A percentile compares a stretch with the other conserved stretches of the same genome.
phyloP scores from a whole-genome alignment of 441 rosid species.

The Brassica balearica region DNA sequence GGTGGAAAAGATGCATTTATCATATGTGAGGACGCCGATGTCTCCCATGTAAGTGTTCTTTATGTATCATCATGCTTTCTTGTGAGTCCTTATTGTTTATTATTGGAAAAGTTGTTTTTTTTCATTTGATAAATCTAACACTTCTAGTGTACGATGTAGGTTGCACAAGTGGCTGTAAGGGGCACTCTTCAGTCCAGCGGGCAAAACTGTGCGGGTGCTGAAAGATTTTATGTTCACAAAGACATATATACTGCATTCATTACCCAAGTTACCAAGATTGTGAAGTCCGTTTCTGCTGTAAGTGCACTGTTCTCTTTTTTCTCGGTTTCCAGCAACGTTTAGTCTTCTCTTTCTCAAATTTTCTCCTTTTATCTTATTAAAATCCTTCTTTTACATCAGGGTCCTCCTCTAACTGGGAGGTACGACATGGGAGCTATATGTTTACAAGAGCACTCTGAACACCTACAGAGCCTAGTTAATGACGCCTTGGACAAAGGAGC shows the following conservation, averaged over 20 bases:
- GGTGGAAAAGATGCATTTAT: slow-evolving; percentile 98
- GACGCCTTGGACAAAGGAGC: slow-evolving; percentile 96
- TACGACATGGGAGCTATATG: slow-evolving; percentile 99
- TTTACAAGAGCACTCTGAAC: slow-evolving; percentile 91
- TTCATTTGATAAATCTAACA: slow-evolving; percentile 24
- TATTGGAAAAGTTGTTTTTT: not conserved
- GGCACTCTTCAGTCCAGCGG: slow-evolving; percentile 96
- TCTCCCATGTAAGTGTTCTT: slow-evolving; percentile 67
- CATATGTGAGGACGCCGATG: slow-evolving; percentile 89
- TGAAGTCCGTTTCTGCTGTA: slow-evolving; percentile 93
- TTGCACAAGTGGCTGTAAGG: slow-evolving; percentile 96
- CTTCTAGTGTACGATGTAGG: slow-evolving; percentile 52
- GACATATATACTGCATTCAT: slow-evolving; percentile 81
- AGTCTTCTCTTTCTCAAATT: slow-evolving; percentile 18
- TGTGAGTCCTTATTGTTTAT: slow-evolving; percentile 15
- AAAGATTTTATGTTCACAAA: slow-evolving; percentile 92
- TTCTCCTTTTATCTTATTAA: not conserved
- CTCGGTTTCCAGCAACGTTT: slow-evolving; percentile 7
- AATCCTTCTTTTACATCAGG: slow-evolving; percentile 54
- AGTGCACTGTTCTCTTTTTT: slow-evolving; percentile 46
- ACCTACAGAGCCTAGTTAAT: slow-evolving; percentile 80
- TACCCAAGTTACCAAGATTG: slow-evolving; percentile 74
- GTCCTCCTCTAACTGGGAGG: slow-evolving; percentile 89
- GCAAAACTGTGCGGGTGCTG: slow-evolving; percentile 99
- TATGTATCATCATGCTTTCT: slow-evolving; percentile 15